Conservation (phyloP, 768 basidiomycete species). For the Cantharellus anzutake region DNA sequence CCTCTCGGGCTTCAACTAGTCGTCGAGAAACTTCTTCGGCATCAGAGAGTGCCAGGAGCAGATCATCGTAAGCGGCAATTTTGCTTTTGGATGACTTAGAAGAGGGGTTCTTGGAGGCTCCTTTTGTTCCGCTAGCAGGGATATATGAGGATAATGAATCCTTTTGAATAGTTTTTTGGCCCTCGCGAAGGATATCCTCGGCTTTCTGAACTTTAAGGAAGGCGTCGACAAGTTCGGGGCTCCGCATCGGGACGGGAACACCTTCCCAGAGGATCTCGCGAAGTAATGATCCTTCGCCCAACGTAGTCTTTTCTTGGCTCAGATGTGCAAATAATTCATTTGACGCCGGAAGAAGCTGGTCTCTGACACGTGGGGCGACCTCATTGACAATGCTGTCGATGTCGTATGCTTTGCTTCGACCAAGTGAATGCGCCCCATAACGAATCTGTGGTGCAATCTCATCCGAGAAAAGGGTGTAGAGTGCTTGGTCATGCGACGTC, state of each 20-base stretch:
- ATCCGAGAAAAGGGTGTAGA: slow-evolving; percentile 68
- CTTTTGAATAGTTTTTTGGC: slow-evolving; percentile 17
- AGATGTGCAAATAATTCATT: slow-evolving; percentile 26
- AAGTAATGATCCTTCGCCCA: slow-evolving; percentile 19
- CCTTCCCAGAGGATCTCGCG: slow-evolving; percentile 58
- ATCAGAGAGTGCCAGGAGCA: slow-evolving; percentile 70
- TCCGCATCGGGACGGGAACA: slow-evolving; percentile 64
- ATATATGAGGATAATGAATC: background rate
- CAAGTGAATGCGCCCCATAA: slow-evolving; percentile 80
- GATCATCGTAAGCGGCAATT: slow-evolving; percentile 74
- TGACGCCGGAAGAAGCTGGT: slow-evolving; percentile 21
- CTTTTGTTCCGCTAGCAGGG: background rate
- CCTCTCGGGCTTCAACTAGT: slow-evolving; percentile 71
- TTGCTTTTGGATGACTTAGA: slow-evolving; percentile 40
- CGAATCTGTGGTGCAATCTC: slow-evolving; percentile 82
- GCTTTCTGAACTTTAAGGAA: slow-evolving; percentile 68
- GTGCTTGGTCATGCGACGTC: slow-evolving; percentile 74
- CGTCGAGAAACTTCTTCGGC: slow-evolving; percentile 73
- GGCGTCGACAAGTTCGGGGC: slow-evolving; percentile 80
- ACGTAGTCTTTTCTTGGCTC: slow-evolving; percentile 15
- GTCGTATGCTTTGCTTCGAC: slow-evolving; percentile 61
- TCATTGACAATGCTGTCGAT: slow-evolving; percentile 55
- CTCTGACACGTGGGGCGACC: slow-evolving; percentile 22
- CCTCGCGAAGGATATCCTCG: slow-evolving; percentile 33
- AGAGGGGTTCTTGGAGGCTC: slow-evolving; percentile 13